These are phyloP conservation scores for Elaeis guineensis DNA, from an alignment of 176 grass and related monocot species.

Conservation along the genomic window DNA sequence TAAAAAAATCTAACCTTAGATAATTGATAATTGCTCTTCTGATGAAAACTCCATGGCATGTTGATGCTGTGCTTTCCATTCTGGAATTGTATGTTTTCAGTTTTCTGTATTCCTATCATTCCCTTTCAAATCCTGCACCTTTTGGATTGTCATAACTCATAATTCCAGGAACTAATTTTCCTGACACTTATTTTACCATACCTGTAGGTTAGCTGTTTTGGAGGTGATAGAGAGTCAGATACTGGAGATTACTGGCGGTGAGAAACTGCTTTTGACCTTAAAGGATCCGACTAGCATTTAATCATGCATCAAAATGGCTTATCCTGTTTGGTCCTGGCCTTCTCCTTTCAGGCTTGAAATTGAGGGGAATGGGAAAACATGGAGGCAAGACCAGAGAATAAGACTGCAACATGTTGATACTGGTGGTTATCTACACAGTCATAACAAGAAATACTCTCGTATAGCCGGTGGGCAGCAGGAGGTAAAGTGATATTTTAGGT, in stretches of 20 bases:
- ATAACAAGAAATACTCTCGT: constrained; percentile 81
- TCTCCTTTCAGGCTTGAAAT: constrained; percentile 53
- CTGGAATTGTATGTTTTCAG: too few species aligned
- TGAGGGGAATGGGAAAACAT: constrained; percentile 52
- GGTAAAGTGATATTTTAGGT: constrained; percentile 24
- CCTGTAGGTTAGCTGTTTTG: constrained; percentile 77
- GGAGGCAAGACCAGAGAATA: constrained; percentile 73
- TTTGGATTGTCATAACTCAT: too few species aligned
- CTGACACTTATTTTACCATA: too few species aligned
- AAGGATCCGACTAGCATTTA: background rate
- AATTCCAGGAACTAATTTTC: too few species aligned
- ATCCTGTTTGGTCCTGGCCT: background rate
- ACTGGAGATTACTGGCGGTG: constrained; percentile 90
- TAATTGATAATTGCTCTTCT: too few species aligned
- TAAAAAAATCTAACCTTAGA: too few species aligned
- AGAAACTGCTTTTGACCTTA: constrained; percentile 6
- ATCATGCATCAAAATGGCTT: constrained; percentile 1
- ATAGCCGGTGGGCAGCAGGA: constrained; percentile 93
- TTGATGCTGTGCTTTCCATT: too few species aligned
- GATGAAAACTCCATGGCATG: too few species aligned
- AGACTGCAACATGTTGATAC: constrained; percentile 71
- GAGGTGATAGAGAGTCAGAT: constrained; percentile 68
- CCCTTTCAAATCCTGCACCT: too few species aligned
- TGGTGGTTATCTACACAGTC: constrained; percentile 79
- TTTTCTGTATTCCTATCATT: too few species aligned